These are phyloP conservation scores for Diddensiella santjacobensis DNA, from an alignment of 805 yeast species.

Conservation along the genomic window DNA sequence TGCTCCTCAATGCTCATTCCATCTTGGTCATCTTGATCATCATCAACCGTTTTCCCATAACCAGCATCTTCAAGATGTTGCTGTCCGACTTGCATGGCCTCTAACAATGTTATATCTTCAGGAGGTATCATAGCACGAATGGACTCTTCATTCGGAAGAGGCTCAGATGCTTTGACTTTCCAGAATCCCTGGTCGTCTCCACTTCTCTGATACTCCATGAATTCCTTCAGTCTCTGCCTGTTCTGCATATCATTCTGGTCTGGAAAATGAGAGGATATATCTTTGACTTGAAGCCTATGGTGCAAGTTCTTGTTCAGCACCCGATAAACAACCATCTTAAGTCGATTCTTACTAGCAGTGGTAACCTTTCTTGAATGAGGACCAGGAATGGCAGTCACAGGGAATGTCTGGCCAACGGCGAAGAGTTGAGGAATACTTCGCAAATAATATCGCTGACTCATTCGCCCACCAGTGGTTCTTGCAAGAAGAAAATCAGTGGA, in stretches of 20 bases:
- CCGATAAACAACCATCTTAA: constrained; percentile 90
- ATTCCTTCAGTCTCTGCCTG: constrained; percentile 90
- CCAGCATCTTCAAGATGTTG: constrained; percentile 81
- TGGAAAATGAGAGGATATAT: constrained; percentile 88
- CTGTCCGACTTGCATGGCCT: constrained; percentile 92
- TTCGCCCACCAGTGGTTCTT: constrained; percentile 73
- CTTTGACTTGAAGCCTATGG: constrained; percentile 76
- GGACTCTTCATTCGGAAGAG: constrained; percentile 70
- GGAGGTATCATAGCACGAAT: constrained; percentile 83
- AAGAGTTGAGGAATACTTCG: constrained; percentile 68
- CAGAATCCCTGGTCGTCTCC: constrained; percentile 95
- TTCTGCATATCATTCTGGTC: constrained; percentile 97
- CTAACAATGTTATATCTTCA: constrained; percentile 82
- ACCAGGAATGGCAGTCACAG: constrained; percentile 93
- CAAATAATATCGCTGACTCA: constrained; percentile 63
- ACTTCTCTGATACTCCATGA: constrained; percentile 93
- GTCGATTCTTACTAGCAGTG: constrained; percentile 81
- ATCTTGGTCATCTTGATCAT: constrained; percentile 41
- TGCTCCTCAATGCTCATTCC: constrained; percentile 70
- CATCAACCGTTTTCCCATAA: constrained; percentile 42
- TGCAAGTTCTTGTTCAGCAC: constrained; percentile 72
- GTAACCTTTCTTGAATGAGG: constrained; percentile 97
- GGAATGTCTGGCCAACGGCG: constrained; percentile 88
- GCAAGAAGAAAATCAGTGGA: constrained; percentile 79
- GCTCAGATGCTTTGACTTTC: constrained; percentile 71